These are phyloP conservation scores for Diaporthe ilicicola DNA, from an alignment of 2,329 filamentous ascomycete genomes.

Conservation along the genomic window DNA sequence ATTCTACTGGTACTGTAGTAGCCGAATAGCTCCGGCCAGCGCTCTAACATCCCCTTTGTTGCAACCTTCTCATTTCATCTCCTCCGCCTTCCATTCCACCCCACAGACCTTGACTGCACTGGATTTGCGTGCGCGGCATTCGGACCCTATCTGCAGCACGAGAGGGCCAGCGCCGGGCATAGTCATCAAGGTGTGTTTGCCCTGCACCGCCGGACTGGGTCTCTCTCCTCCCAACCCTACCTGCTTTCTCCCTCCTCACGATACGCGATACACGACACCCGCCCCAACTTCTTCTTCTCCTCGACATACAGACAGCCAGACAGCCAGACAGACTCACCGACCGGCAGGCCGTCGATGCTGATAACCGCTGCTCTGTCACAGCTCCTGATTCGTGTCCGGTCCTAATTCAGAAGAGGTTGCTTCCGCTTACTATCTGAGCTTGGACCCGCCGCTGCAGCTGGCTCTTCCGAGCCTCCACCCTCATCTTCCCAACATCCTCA, in stretches of 20 bases:
- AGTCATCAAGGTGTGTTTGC: constrained; percentile 17
- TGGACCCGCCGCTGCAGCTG: constrained; percentile 25
- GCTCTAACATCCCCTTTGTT: constrained; percentile 23
- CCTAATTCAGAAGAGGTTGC: constrained; percentile 7
- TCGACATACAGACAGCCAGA: neutral
- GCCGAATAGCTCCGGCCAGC: constrained; percentile 6
- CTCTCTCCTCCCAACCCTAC: neutral
- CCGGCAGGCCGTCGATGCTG: constrained; percentile 12
- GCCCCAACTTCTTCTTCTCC: neutral
- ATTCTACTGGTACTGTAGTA: neutral
- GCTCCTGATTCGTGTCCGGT: constrained; percentile 24
- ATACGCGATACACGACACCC: neutral
- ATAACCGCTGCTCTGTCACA: neutral
- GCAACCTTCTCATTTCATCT: constrained; percentile 21
- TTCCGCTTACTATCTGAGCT: constrained; percentile 22
- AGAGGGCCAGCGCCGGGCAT: neutral
- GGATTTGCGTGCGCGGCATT: neutral
- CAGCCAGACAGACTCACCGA: constrained; percentile 9
- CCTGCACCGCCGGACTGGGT: neutral
- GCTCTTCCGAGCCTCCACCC: constrained; percentile 11
- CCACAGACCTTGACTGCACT: constrained; percentile 18
- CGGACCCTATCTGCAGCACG: constrained; percentile 18
- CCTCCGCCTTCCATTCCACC: constrained; percentile 25
- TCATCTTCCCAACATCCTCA: constrained; percentile 21
- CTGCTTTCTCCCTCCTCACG: neutral